Evolutionary conservation across 192 early-diverging fungal genomes (phyloP).

Genomic region (Allomyces arbusculus): DNA sequence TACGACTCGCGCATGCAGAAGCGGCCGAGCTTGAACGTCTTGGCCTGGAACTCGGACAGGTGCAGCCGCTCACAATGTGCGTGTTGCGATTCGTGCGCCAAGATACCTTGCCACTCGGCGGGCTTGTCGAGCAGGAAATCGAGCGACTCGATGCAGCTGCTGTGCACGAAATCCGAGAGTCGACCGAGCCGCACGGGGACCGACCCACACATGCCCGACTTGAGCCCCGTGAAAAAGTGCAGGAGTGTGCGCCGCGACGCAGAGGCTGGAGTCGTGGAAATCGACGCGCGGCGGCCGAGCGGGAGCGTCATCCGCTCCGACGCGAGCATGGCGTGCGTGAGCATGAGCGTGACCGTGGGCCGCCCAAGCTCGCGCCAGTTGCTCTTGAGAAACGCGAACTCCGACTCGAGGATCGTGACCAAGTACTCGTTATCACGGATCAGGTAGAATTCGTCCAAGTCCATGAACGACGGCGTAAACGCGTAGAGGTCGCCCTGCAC

Average conservation of each 20-base stretch:
- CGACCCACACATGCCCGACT: conserved; percentile 38
- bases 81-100: no score
- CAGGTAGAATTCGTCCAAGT: conserved; percentile 69
- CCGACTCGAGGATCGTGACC: conserved; percentile 52
- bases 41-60: no score
- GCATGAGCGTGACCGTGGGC: conserved; percentile 52
- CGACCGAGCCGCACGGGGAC: conserved; percentile 57
- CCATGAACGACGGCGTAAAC: conserved; percentile 74
- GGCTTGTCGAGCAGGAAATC: conserved; percentile 60
- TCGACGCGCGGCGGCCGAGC: not conserved
- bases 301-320: not conserved
- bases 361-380: conserved; percentile 52
- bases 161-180: conserved; percentile 53
- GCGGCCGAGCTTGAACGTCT: no score
- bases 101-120: conserved; percentile 29
- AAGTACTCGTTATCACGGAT: conserved; percentile 67
- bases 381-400: conserved; percentile 48
- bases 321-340: conserved; percentile 61
- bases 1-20: no score
- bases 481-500: conserved; percentile 64
- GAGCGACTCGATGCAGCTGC: conserved; percentile 51
- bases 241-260: conserved; percentile 33
- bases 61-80: no score
- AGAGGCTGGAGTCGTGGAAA: not conserved
- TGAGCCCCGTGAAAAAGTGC: conserved; percentile 67